Evolutionary conservation across 2,329 filamentous ascomycete genomes (phyloP), one percentile per base, ranked within the genome.

Genomic region (Cercospora canescens): DNA sequence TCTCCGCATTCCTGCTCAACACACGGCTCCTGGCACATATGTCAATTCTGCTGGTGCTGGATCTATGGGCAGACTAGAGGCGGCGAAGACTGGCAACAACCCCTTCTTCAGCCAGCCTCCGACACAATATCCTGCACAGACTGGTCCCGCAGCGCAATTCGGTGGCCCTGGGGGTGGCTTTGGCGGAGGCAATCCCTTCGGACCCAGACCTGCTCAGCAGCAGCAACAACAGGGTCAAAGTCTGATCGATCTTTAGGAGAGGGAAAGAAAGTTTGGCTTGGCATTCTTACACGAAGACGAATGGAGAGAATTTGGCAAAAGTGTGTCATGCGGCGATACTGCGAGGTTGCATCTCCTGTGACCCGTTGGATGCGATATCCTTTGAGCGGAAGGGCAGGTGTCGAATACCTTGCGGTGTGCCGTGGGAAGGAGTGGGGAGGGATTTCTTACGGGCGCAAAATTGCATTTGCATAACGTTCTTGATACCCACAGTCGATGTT

Each of bases 21-120:
- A 99, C 79, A 99, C 95, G 0, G 93, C 95, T 1, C 95, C 95
- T 0, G 95, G 94, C 28, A 96, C 92, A 0, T 99, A 98, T 78
- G 90, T 99, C 81, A 99, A 99, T 81, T 96, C 92, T 67, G 93
- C 95, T 6, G 95, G 95, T 58, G 85, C 90, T 39, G 92, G 92
- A n/a, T 72, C 69, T 3, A 81, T 92, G 64, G 88, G 88, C 72
- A 86, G 87, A 65, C 80, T 97, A 50, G 91, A 93, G 69, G 83
- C 84, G 4, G 79, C 82, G 11, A 85, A 85, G 64, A 92, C 92
- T 0, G 91, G 90, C 34, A 95, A 87, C 82, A 98, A 98, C 76
- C 95, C 95, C 0, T 99, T 98, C 82, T 95, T 90, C 74, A 96
- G 92, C 0, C 81, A 82, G 66, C 69, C 71, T 45, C 71, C 72